Conservation (phyloP, 345 rosid species). For the Rhodamnia rubescens region DNA sequence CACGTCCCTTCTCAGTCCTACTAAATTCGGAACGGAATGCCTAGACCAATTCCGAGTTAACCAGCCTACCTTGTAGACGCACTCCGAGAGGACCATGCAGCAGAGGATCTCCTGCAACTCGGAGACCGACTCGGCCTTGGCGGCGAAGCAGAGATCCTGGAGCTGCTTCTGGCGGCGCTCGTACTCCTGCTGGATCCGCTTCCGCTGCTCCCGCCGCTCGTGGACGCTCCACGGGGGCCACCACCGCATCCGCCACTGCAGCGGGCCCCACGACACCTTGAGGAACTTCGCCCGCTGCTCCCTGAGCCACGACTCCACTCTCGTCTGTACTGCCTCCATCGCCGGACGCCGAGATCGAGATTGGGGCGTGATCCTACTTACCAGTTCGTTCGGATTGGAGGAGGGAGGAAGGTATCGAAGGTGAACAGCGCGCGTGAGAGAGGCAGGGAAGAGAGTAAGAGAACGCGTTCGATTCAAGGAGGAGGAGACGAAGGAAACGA, state of each 20-base stretch:
- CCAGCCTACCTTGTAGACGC: slow-evolving; percentile 70
- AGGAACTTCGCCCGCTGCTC: slow-evolving; percentile 68
- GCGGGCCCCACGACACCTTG: slow-evolving; percentile 71
- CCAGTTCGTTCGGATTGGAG: neutral
- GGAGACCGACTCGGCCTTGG: slow-evolving; percentile 69
- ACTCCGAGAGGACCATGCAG: slow-evolving; percentile 94
- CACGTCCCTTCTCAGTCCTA: neutral
- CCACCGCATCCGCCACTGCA: slow-evolving; percentile 54
- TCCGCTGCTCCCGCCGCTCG: slow-evolving; percentile 38
- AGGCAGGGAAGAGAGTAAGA: neutral
- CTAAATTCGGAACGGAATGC: neutral
- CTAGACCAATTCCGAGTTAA: neutral
- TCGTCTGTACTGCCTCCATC: slow-evolving; percentile 59
- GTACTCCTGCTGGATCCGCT: slow-evolving; percentile 62
- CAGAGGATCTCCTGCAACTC: slow-evolving; percentile 90
- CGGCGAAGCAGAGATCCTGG: slow-evolving; percentile 64
- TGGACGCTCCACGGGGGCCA: slow-evolving; percentile 78
- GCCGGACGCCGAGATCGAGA: neutral
- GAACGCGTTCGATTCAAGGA: neutral
- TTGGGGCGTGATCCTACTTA: neutral
- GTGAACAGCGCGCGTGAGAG: neutral
- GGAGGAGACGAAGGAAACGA: neutral
- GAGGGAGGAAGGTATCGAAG: neutral
- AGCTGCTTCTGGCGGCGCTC: slow-evolving; percentile 65
- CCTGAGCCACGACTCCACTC: slow-evolving; percentile 85